Conservation (phyloP, 129 eudicot species). For the Saussurea involucrata region DNA sequence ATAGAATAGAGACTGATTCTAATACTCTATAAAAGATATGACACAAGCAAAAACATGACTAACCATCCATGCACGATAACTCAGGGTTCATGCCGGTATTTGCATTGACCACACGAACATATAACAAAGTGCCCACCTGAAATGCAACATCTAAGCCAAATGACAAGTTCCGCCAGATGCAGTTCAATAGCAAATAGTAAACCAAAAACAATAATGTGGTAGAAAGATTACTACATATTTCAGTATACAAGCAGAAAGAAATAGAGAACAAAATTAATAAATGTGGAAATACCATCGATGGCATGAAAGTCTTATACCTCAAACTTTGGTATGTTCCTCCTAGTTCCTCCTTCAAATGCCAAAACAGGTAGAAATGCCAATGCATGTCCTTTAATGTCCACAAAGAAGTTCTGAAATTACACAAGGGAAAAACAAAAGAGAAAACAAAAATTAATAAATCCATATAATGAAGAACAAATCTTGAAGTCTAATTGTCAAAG, state of each 20-base stretch:
- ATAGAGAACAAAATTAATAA: no score
- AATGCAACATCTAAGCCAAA: slow-evolving; percentile 14
- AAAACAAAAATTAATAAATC: neutral
- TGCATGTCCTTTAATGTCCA: slow-evolving; percentile 96
- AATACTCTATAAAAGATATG: neutral
- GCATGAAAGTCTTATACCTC: slow-evolving; percentile 43
- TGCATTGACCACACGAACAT: slow-evolving; percentile 85
- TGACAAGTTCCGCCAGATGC: neutral
- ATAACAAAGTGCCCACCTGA: slow-evolving; percentile 75
- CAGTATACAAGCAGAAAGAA: no score
- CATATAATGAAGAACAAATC: neutral
- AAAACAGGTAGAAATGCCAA: slow-evolving; percentile 86
- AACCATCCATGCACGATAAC: slow-evolving; percentile 93
- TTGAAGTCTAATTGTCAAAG: neutral
- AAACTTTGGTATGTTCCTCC: slow-evolving; percentile 89
- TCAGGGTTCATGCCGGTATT: slow-evolving; percentile 95
- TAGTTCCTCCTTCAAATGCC: slow-evolving; percentile 96
- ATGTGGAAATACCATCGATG: neutral
- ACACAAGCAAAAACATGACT: slow-evolving; percentile 10
- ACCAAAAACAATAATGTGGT: neutral
- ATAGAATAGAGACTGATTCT: neutral
- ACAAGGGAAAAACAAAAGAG: neutral
- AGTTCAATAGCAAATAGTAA: neutral
- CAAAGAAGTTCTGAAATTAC: slow-evolving; percentile 80
- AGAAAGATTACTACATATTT: no score